phyloP scores from a whole-genome alignment of 495 filamentous ascomycete genomes.

The Neurospora sp. region DNA sequence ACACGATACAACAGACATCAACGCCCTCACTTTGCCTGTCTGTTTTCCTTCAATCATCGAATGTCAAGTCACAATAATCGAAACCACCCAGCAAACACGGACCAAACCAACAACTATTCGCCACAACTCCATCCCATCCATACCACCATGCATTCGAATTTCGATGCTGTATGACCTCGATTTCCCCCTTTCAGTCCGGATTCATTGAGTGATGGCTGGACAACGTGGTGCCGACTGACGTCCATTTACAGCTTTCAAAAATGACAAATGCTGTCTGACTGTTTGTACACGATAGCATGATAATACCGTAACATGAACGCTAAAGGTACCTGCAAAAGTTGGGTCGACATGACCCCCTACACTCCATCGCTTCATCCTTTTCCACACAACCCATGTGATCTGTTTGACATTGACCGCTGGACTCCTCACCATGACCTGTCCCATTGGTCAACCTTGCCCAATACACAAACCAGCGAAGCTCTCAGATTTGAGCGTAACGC shows the following conservation, averaged over 20 bases:
- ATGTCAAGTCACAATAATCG: neutral
- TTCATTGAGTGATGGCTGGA: neutral
- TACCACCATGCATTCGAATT: neutral
- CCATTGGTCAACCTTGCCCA: neutral
- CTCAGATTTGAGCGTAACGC: neutral
- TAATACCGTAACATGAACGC: neutral
- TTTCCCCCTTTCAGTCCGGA: neutral
- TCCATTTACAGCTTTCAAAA: neutral
- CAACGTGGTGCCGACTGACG: neutral
- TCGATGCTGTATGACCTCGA: neutral
- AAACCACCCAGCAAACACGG: conserved; percentile 4
- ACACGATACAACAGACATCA: neutral
- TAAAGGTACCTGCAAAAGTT: neutral
- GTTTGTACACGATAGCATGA: neutral
- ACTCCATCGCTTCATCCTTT: neutral
- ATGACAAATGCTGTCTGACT: neutral
- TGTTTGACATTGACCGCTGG: neutral
- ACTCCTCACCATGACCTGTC: neutral
- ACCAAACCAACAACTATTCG: neutral
- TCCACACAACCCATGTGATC: neutral
- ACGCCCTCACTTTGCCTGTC: neutral
- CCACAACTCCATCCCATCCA: neutral
- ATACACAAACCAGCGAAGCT: neutral
- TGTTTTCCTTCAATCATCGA: neutral
- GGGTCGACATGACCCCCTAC: neutral